phyloP scores from a whole-genome alignment of 306 rosid species.

The Lotus japonicus region DNA sequence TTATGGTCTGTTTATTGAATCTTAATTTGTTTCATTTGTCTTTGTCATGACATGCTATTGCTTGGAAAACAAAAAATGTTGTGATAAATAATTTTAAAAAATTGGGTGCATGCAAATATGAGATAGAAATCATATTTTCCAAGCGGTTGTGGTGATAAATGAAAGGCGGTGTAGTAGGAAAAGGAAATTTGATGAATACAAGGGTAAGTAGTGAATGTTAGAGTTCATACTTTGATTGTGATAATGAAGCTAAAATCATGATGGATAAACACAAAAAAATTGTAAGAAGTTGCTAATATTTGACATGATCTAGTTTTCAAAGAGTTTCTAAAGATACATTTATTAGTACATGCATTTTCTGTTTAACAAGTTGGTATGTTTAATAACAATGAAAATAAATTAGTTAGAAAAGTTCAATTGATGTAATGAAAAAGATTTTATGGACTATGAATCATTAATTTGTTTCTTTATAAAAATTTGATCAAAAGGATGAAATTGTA shows the following conservation, averaged over 20 bases:
- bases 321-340: too few relatives aligned
- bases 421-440: neutral
- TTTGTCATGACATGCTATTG: too few relatives aligned
- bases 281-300: too few relatives aligned
- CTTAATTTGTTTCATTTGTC: neutral
- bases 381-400: neutral
- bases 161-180: neutral
- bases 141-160: neutral
- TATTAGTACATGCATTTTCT: neutral
- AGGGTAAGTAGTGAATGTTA: neutral
- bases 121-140: too few relatives aligned
- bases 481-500: neutral
- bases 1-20: too few relatives aligned
- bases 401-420: neutral
- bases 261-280: too few relatives aligned
- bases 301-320: too few relatives aligned
- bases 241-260: too few relatives aligned
- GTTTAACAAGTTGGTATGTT: neutral
- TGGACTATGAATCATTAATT: neutral
- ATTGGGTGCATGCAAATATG: slow-evolving; percentile 16
- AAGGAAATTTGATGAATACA: neutral
- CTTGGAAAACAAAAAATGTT: too few relatives aligned
- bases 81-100: neutral
- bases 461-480: too few relatives aligned
- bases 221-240: too few relatives aligned